Conservation (phyloP, 208 protist genomes). For the Trypanosoma melophagium region DNA sequence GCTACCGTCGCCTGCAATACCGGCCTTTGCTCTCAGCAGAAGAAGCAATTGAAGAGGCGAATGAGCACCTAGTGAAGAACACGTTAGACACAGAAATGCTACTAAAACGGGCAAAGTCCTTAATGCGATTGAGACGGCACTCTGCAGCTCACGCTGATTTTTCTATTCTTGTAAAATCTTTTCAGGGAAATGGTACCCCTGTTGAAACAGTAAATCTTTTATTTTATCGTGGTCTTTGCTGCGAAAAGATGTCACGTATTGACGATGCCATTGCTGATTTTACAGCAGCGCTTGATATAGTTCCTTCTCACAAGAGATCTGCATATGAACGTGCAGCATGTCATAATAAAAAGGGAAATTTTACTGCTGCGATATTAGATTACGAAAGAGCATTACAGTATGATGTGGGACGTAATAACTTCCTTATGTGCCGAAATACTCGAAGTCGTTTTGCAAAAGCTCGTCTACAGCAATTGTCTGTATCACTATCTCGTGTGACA, state of each 20-base stretch:
- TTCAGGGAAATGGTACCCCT: constrained; percentile 11
- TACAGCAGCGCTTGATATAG: constrained; percentile 49
- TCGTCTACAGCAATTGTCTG: neutral
- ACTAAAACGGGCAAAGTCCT: constrained; percentile 38
- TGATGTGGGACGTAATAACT: constrained; percentile 27
- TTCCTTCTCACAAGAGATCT: constrained; percentile 54
- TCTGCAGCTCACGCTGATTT: constrained; percentile 45
- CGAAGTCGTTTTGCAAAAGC: constrained; percentile 18
- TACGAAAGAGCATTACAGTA: constrained; percentile 72
- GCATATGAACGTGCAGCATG: constrained; percentile 74
- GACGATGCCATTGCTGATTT: constrained; percentile 70
- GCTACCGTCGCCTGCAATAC: neutral
- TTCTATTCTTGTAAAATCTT: constrained; percentile 28
- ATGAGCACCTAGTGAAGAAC: constrained; percentile 25
- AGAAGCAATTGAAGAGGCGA: constrained; percentile 36
- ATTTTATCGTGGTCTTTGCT: constrained; percentile 58
- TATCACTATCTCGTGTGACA: neutral
- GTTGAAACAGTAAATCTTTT: constrained; percentile 6
- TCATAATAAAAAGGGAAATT: constrained; percentile 71
- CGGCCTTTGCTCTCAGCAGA: constrained; percentile 28
- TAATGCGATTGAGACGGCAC: constrained; percentile 41
- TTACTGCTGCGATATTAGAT: constrained; percentile 66
- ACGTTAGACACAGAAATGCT: constrained; percentile 24
- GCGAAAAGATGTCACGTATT: constrained; percentile 46
- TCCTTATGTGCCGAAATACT: constrained; percentile 7